These are phyloP conservation scores for Zelonia costaricensis DNA, from an alignment of 208 protist species.

Conservation along the genomic window DNA sequence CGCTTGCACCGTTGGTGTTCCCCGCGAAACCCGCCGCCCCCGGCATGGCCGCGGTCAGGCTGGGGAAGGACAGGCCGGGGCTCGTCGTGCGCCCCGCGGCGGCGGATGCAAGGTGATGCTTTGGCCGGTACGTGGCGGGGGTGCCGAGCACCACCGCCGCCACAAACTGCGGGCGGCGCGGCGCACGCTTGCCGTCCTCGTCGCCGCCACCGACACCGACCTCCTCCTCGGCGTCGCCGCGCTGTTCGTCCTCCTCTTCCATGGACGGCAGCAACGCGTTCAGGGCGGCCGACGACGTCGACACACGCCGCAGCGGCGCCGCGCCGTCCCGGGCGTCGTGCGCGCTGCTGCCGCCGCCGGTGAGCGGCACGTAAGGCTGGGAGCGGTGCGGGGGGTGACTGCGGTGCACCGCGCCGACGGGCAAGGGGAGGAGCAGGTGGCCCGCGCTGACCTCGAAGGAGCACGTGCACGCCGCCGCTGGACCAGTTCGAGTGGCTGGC, in stretches of 20 bases:
- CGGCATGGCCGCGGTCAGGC: neutral
- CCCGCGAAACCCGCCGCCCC: neutral
- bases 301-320: neutral
- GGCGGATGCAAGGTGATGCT: too few relatives aligned
- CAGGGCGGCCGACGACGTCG: neutral
- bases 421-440: constrained; percentile 10
- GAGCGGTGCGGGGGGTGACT: neutral
- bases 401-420: neutral
- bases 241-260: neutral
- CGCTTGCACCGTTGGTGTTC: neutral
- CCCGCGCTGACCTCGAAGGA: constrained; percentile 12
- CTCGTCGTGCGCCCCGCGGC: neutral
- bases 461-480: constrained; percentile 7
- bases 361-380: neutral
- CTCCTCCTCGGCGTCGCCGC: too few relatives aligned
- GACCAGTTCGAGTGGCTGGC: too few relatives aligned
- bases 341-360: too few relatives aligned
- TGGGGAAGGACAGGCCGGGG: constrained; percentile 7
- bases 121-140: constrained; percentile 16
- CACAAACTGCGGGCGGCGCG: constrained; percentile 1
- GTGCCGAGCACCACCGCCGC: constrained; percentile 29
- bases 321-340: neutral
- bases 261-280: neutral
- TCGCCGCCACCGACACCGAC: too few relatives aligned
- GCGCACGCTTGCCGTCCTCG: neutral